Conservation (phyloP, 2,329 filamentous ascomycete species). For the Cordyceps militaris region DNA sequence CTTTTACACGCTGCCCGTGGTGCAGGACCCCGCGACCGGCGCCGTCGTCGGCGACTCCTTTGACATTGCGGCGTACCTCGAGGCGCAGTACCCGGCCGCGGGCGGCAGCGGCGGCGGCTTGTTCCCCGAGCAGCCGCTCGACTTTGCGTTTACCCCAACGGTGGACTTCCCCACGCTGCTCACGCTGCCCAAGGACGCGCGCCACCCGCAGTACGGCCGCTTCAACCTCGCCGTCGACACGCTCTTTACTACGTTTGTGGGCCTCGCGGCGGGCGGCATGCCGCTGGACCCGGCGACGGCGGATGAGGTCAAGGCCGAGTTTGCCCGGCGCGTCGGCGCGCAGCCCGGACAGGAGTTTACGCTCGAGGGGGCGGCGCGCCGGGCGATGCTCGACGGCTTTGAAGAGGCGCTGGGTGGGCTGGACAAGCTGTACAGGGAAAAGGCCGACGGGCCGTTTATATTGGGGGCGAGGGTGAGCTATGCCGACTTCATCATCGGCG, state of each 20-base stretch:
- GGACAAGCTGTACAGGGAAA: slow-evolving; percentile 33
- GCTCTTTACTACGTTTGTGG: slow-evolving; percentile 40
- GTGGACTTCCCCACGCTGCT: slow-evolving; percentile 30
- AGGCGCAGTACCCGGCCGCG: slow-evolving; percentile 41
- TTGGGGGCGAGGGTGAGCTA: slow-evolving; percentile 39
- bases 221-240: slow-evolving; percentile 52
- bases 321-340: slow-evolving; percentile 39
- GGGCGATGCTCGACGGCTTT: slow-evolving; percentile 33
- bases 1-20: slow-evolving; percentile 54
- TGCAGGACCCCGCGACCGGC: slow-evolving; percentile 38
- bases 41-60: slow-evolving; percentile 52
- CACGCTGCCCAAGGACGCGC: slow-evolving; percentile 22
- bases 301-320: slow-evolving; percentile 37
- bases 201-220: slow-evolving; percentile 32
- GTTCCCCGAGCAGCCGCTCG: slow-evolving; percentile 38
- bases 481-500: slow-evolving; percentile 51
- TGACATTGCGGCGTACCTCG: slow-evolving; percentile 56
- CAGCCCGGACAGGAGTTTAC: slow-evolving; percentile 37
- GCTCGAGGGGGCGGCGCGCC: slow-evolving; percentile 32
- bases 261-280: slow-evolving; percentile 34
- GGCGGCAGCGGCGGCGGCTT: slow-evolving; percentile 39
- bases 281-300: slow-evolving; percentile 45
- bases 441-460: slow-evolving; percentile 38
- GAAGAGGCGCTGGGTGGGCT: slow-evolving; percentile 34
- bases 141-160: slow-evolving; percentile 27